A percentile compares a stretch with the other conserved stretches of the same genome.
Evolutionary conservation across 768 basidiomycete genomes (phyloP).

Genomic region (Nevesoporus exiguus): DNA sequence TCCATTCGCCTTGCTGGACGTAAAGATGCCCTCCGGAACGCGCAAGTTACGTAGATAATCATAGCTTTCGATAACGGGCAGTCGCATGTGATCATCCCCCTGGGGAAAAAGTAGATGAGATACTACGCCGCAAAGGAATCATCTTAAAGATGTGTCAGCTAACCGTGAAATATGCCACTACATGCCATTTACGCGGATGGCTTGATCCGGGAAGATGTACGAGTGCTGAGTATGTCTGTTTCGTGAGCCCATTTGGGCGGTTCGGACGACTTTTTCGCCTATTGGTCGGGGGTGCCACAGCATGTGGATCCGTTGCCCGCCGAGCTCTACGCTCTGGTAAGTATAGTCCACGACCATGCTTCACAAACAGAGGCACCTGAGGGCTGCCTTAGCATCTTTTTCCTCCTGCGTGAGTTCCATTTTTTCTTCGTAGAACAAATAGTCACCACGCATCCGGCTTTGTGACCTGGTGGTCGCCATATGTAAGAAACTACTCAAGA

Average conservation of each 20-base stretch:
- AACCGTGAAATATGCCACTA: conserved; percentile 80
- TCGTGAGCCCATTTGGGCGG: conserved; percentile 78
- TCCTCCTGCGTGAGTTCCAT: conserved; percentile 78
- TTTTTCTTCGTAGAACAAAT: conserved; percentile 82
- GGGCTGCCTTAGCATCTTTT: conserved; percentile 73
- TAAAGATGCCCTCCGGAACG: conserved; percentile 69
- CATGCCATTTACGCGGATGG: conserved; percentile 73
- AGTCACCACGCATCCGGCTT: conserved; percentile 80
- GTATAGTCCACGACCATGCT: background rate
- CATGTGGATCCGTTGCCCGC: conserved; percentile 58
- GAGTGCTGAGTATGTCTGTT: conserved; percentile 80
- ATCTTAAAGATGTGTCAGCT: conserved; percentile 19
- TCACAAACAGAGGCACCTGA: conserved; percentile 45
- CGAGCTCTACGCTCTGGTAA: conserved; percentile 42
- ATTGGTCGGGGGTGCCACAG: conserved; percentile 53
- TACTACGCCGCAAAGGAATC: background rate
- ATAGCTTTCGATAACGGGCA: conserved; percentile 74
- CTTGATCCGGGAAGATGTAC: conserved; percentile 59
- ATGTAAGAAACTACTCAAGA: conserved; percentile 3
- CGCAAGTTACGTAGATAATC: conserved; percentile 66
- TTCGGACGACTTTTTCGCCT: conserved; percentile 75
- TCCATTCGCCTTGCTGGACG: conserved; percentile 58
- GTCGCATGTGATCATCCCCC: conserved; percentile 64
- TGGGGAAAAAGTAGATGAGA: conserved; percentile 27
- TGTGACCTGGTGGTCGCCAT: conserved; percentile 56